Conservation (phyloP, 192 early-diverging fungal species). For the Gigaspora rosea region DNA sequence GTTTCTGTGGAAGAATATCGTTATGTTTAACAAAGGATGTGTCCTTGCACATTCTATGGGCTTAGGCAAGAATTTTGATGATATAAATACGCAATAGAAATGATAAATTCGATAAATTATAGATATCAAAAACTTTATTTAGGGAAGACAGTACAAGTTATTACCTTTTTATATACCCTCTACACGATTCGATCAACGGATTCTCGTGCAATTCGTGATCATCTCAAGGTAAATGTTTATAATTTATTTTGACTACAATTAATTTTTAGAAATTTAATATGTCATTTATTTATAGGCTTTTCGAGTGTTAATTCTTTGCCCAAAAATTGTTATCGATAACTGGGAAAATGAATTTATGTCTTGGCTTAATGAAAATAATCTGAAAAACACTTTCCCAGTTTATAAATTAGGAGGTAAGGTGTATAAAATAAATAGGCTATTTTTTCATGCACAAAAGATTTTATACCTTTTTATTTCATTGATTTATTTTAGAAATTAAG, state of each 20-base stretch:
- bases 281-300: conserved; percentile 25
- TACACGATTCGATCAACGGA: conserved; percentile 45
- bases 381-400: conserved; percentile 45
- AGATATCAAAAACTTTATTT: not conserved
- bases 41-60: conserved; percentile 88
- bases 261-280: not conserved
- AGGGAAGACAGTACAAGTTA: conserved; percentile 77
- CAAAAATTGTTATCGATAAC: conserved; percentile 68
- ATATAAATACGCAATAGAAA: not conserved
- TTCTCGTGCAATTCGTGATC: conserved; percentile 57
- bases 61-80: conserved; percentile 51
- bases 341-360: conserved; percentile 73
- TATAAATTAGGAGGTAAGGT: conserved; percentile 43
- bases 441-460: no score
- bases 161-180: conserved; percentile 72
- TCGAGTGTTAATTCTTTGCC: conserved; percentile 73
- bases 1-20: conserved; percentile 81
- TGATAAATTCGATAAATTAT: no score
- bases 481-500: no score
- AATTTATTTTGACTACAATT: conserved; percentile 32
- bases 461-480: no score
- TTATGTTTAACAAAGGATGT: conserved; percentile 75
- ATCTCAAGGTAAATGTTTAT: conserved; percentile 42
- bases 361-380: conserved; percentile 56
- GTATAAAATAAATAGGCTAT: not conserved